A percentile compares a stretch with the other conserved stretches of the same genome.
phyloP scores from a whole-genome alignment of 164 flowering plant genomes.

The Malania oleifera region DNA sequence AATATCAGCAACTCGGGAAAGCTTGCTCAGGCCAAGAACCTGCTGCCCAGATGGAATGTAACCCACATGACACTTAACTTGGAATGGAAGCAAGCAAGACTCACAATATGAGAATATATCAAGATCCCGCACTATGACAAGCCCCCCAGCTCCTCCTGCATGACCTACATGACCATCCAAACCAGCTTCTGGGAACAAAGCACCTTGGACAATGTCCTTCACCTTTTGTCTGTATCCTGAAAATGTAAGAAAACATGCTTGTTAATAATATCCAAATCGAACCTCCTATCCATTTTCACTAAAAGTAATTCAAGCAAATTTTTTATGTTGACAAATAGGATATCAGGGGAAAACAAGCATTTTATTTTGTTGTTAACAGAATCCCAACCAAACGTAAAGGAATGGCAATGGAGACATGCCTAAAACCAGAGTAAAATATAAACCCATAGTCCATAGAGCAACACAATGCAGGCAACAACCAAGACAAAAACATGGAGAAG shows the following conservation, averaged over 20 bases:
- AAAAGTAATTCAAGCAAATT: not conserved
- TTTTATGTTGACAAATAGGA: not conserved
- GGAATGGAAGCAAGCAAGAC: conserved; percentile 92
- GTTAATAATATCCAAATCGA: not conserved
- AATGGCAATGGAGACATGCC: not conserved
- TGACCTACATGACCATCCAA: conserved; percentile 57
- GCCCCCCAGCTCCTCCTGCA: conserved; percentile 93
- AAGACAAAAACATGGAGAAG: no score
- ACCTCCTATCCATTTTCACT: not conserved
- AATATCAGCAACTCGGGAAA: conserved; percentile 81
- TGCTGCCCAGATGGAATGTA: conserved; percentile 79
- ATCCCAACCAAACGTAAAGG: no score
- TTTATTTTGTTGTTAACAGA: no score
- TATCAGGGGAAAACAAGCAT: no score
- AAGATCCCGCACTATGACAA: conserved; percentile 84
- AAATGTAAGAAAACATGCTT: not conserved
- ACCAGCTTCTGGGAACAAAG: conserved; percentile 92
- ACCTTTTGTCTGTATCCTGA: conserved; percentile 73
- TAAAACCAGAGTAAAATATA: not conserved
- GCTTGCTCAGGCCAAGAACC: conserved; percentile 90
- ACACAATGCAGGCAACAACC: not conserved
- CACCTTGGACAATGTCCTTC: conserved; percentile 76
- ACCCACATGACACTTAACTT: conserved; percentile 88
- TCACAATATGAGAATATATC: conserved; percentile 90
- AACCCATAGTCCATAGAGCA: not conserved